These are phyloP conservation scores for Leccinum fuscescens DNA, from an alignment of 1,284 basidiomycete genomes.

Conservation along the genomic window DNA sequence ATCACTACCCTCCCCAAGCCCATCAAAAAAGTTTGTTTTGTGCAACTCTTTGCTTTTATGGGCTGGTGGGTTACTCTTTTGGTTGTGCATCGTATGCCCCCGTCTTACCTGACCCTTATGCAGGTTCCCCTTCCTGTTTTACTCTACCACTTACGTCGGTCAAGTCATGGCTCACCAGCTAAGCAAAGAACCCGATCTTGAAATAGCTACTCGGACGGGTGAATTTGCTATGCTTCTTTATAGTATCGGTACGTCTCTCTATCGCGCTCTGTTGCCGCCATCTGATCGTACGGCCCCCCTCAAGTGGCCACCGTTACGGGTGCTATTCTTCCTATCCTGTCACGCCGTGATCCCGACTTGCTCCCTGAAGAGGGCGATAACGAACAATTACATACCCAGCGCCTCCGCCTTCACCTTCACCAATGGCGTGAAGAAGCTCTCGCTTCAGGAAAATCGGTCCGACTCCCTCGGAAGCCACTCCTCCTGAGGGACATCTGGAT, in stretches of 20 bases:
- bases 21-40: constrained; percentile 85
- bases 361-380: constrained; percentile 70
- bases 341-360: constrained; percentile 74
- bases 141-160: constrained; percentile 89
- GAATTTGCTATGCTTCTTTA: constrained; percentile 90
- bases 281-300: constrained; percentile 8
- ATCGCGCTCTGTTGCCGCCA: background rate
- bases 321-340: constrained; percentile 78
- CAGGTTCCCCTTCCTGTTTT: constrained; percentile 94
- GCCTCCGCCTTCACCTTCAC: constrained; percentile 67
- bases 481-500: constrained; percentile 92
- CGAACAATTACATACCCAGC: constrained; percentile 68
- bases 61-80: constrained; percentile 62
- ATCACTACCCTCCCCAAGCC: constrained; percentile 76
- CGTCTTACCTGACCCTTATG: background rate
- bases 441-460: constrained; percentile 65
- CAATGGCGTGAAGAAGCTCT: constrained; percentile 83
- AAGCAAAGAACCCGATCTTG: constrained; percentile 69
- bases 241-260: constrained; percentile 65
- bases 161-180: constrained; percentile 86
- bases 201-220: constrained; percentile 81
- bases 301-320: constrained; percentile 86
- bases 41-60: constrained; percentile 90
- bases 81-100: background rate
- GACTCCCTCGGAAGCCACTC: constrained; percentile 82